Base-by-base conservation (phyloP, 2,329 filamentous ascomycete genomes). In the Colletotrichum sp. region DNA sequence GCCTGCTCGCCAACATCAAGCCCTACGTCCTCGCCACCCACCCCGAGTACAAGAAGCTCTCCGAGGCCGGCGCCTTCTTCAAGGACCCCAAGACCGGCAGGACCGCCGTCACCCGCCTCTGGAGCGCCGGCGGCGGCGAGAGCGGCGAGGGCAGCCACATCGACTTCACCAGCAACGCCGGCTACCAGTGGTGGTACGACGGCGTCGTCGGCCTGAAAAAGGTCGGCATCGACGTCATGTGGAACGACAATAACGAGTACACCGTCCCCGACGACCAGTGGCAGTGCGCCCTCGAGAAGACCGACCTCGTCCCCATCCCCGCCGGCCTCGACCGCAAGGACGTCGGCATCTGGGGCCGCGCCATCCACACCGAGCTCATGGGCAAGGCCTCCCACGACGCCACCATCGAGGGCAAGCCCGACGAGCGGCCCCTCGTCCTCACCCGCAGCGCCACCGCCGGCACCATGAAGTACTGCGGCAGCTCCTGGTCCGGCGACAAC, bases 201-300 rank as follows among this genome's bases (percentile, higher is more conserved):
- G 93, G 93, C 3, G 90, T 94, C 10, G 88, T 90, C 74, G 88
- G 88, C 66, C 86, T 95, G 2, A 91, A 91, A 71, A 85, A 90
- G 30, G 84, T 91, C 10, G 93, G 93, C 1, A 93, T 95, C 72
- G 93, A 94, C 78, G 93, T 89, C 64, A 94, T 95, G 85, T 95
- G 94, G 93, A 95, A 95, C 78, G 93, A 95, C 81, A 95, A 95
- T 83, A 95, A 95, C 78, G 93, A 95, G 82, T 95, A 94, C 81
- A 92, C 91, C 1, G 87, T 94, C 4, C 89, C 92, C 0, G 87
- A 91, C 76, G 93, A 95, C 75, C 86, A 89, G 28, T 95, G 93
- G 93, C 84, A 91, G 72, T 90, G 92, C 67, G 89, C 90, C 0
- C 85, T 94, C 0, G 87, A 92, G 3, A 75, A 76, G 34, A 77